phyloP scores from a whole-genome alignment of 768 basidiomycete species.

The Suillus occidentalis region DNA sequence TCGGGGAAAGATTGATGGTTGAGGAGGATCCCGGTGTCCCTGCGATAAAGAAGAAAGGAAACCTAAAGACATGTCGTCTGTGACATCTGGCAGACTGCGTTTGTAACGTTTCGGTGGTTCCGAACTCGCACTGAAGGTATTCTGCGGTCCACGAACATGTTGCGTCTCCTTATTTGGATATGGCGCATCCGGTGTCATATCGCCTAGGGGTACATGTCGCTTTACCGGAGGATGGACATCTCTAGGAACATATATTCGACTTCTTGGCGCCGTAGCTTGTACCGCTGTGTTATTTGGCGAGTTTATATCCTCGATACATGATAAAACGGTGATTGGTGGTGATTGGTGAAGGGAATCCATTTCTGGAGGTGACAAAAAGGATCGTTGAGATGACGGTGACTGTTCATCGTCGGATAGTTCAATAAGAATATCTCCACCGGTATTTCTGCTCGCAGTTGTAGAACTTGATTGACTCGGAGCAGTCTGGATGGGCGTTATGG shows the following conservation, averaged over 20 bases:
- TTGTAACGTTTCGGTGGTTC: constrained; percentile 13
- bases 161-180: constrained; percentile 53
- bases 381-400: constrained; percentile 6
- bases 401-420: constrained; percentile 19
- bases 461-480: not conserved
- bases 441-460: not conserved
- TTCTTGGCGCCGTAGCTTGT: not conserved
- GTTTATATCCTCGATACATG: not conserved
- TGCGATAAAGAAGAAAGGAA: constrained; percentile 19
- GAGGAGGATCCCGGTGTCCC: not conserved
- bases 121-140: constrained; percentile 26
- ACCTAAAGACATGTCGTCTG: constrained; percentile 10
- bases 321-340: not conserved
- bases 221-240: not conserved
- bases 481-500: not conserved
- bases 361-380: constrained; percentile 6
- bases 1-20: not conserved
- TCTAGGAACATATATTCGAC: not conserved
- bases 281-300: not conserved
- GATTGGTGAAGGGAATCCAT: not conserved
- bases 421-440: not conserved
- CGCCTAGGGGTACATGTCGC: not conserved
- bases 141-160: constrained; percentile 64
- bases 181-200: constrained; percentile 30
- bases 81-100: constrained; percentile 1